Conservation (phyloP, 163 green algal species). For the Scenedesmus sp. region DNA sequence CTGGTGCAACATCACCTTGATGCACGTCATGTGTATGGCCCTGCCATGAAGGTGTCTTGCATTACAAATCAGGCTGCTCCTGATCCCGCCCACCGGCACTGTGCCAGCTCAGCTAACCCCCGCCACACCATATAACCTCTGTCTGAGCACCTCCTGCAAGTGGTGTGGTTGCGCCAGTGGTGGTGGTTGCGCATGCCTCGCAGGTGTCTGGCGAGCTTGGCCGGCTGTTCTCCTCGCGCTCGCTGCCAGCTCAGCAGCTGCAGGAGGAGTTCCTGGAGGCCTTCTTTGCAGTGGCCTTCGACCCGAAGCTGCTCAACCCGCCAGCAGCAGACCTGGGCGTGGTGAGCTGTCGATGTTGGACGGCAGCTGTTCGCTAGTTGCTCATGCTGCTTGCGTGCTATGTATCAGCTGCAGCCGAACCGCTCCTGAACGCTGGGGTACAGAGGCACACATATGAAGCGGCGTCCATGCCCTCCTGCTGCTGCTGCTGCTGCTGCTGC, state of each 20-base stretch:
- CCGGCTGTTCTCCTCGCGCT: not conserved
- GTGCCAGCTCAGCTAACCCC: too few species aligned
- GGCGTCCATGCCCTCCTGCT: not conserved
- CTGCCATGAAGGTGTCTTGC: too few species aligned
- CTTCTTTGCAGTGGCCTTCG: constrained; percentile 5
- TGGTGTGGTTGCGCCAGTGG: too few species aligned
- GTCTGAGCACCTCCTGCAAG: too few species aligned
- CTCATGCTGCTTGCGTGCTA: not conserved
- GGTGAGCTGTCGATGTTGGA: constrained; percentile 5
- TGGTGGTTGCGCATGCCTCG: too few species aligned
- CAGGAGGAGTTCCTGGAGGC: constrained; percentile 45
- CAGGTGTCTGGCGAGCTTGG: constrained; percentile 18
- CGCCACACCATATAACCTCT: too few species aligned
- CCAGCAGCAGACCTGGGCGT: not conserved
- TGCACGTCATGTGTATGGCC: too few species aligned
- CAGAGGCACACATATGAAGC: not conserved
- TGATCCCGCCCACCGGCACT: too few species aligned
- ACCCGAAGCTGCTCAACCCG: not conserved
- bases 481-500: constrained; percentile 24
- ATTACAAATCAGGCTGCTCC: too few species aligned
- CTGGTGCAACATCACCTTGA: too few species aligned
- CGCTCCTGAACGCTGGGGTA: too few species aligned
- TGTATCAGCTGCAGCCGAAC: not conserved
- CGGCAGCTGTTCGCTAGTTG: not conserved
- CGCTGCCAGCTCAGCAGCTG: not conserved